These are phyloP conservation scores for Scheffersomyces stambukii DNA, from an alignment of 1,139 yeast species.

Conservation along the genomic window DNA sequence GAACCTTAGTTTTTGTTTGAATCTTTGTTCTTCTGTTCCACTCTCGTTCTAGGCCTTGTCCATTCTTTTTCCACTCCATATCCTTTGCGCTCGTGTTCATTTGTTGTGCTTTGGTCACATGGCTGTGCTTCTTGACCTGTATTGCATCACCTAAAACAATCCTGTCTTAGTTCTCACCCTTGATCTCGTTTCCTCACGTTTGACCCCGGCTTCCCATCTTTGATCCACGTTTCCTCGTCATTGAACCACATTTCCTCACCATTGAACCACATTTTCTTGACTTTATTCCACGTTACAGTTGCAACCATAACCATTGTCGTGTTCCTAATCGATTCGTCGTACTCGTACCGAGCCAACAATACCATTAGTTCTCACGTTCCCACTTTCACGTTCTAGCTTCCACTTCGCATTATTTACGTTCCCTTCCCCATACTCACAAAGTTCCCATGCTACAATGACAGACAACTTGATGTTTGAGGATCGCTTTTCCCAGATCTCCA, in stretches of 20 bases:
- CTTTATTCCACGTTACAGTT: no score
- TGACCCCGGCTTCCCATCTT: no score
- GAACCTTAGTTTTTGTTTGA: background rate
- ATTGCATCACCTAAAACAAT: no score
- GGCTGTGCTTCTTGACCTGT: no score
- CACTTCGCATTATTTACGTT: no score
- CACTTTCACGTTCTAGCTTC: no score
- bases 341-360: background rate
- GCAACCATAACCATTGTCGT: background rate
- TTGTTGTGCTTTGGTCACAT: background rate
- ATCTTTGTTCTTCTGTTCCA: background rate
- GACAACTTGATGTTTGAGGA: slow-evolving; percentile 18
- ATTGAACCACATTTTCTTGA: no score
- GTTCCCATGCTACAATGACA: background rate
- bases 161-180: no score
- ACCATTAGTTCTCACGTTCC: no score
- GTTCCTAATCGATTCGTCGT: background rate
- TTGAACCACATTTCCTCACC: no score
- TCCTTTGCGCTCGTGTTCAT: background rate
- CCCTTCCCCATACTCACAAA: background rate
- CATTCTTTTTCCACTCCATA: background rate
- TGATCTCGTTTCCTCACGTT: no score
- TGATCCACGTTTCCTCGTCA: no score
- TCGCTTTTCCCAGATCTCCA: slow-evolving; percentile 24
- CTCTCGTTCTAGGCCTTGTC: background rate